These are phyloP conservation scores for Groenewaldozyma tartarivorans DNA, from an alignment of 805 yeast genomes.

Conservation along the genomic window DNA sequence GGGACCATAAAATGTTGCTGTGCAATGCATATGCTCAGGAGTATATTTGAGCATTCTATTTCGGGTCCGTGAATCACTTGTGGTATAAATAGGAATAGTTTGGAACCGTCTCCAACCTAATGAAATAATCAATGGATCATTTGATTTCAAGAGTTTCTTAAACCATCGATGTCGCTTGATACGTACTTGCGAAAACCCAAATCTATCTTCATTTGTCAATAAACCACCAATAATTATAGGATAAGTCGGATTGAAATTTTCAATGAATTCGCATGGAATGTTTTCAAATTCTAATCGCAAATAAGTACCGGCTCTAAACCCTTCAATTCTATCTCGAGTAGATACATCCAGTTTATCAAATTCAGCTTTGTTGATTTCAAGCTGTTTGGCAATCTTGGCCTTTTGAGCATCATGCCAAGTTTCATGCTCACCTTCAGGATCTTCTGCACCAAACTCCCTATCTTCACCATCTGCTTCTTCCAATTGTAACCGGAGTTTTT, in stretches of 20 bases:
- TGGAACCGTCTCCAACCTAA: conserved; percentile 99
- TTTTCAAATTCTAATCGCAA: conserved; percentile 77
- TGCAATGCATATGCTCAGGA: conserved; percentile 95
- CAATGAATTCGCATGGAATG: conserved; percentile 83
- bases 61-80: conserved; percentile 95
- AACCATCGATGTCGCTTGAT: conserved; percentile 99
- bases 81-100: conserved; percentile 89
- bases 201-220: conserved; percentile 80
- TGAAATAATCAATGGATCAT: conserved; percentile 88
- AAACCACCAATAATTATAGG: conserved; percentile 90
- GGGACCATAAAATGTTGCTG: conserved; percentile 95
- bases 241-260: conserved; percentile 73
- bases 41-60: conserved; percentile 97
- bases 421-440: conserved; percentile 69
- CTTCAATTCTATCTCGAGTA: conserved; percentile 78
- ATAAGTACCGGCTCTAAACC: conserved; percentile 87
- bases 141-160: conserved; percentile 86
- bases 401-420: conserved; percentile 98
- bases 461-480: conserved; percentile 72
- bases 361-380: conserved; percentile 78
- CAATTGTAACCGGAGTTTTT: conserved; percentile 76
- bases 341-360: conserved; percentile 58
- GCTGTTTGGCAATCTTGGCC: conserved; percentile 92
- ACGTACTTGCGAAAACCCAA: conserved; percentile 87
- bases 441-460: conserved; percentile 66